Evolutionary conservation across 2,329 filamentous ascomycete genomes (phyloP), one percentile per base, ranked within the genome.

Genomic region (Berkeleyomyces basicola): DNA sequence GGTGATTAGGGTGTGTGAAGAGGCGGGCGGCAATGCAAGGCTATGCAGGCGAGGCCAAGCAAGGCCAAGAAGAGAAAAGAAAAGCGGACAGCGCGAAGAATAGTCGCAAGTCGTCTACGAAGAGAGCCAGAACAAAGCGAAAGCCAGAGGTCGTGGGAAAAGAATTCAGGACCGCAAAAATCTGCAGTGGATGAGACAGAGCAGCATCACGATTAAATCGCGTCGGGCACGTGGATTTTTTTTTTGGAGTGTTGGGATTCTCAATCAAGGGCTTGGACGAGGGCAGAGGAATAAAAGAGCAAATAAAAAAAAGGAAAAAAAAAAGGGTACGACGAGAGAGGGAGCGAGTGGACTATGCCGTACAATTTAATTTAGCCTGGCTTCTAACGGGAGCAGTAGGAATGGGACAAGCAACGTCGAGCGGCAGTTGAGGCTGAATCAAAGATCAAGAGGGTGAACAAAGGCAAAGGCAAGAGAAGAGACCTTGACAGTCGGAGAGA

Each of bases 141-240:
- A 37, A 33, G 49, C 49, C n/a, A 53, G 14, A 7, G 42, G 10
- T 4, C 33, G 49, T 31, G 31, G 7, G 31, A n/a, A 49, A 16
- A 53, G 7, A 53, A 9, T 53, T 53, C 14, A 53, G 49, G 49
- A 53, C 49, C 49, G 49, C 49, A 53, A 53, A 53, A 53, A 53
- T 53, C 31, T 9, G 49, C 33, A 33, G 49, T 36, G 23, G 31
- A 53, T 53, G 49, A 53, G 49, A 36, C 31, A 37, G 49, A 53
- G 49, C 49, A 53, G 49, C 49, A 53, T 53, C 49, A 53, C 49
- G 49, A 53, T 53, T 14, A 53, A 53, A 53, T 53, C 49, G 49
- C 49, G 49, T 53, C 49, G 36, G 49, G 49, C 49, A 53, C 49
- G 49, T 53, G 49, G 31, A 37, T 36, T 37, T 53, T 37, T 53